Evolutionary conservation across 2,329 filamentous ascomycete species (phyloP).

Genomic region (Penicillium sp.): DNA sequence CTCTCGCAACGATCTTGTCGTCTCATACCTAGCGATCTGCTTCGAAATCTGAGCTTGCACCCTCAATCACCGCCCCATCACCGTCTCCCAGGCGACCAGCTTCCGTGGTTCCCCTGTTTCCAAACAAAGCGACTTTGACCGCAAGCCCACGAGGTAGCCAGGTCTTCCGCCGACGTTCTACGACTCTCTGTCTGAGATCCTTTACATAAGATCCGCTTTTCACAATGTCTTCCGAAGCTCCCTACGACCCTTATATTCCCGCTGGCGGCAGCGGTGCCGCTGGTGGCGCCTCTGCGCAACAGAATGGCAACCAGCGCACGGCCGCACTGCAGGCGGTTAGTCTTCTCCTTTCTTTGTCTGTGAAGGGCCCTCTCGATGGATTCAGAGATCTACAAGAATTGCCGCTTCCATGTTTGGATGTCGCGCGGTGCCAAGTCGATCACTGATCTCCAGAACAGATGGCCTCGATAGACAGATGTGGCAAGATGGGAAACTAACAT

Average conservation of each 20-base stretch:
- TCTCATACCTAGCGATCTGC: constrained; percentile 2
- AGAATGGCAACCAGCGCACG: constrained; percentile 66
- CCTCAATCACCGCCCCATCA: constrained; percentile 1
- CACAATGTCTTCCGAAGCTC: constrained; percentile 61
- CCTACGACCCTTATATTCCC: constrained; percentile 90
- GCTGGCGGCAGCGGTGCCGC: constrained; percentile 60
- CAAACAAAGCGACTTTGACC: constrained; percentile 28
- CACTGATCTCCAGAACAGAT: neutral
- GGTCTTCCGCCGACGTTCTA: constrained; percentile 11
- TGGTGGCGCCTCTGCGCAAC: constrained; percentile 54
- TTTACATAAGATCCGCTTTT: constrained; percentile 15
- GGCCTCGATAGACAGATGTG: constrained; percentile 3
- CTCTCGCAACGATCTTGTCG: constrained; percentile 1
- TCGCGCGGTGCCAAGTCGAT: constrained; percentile 3
- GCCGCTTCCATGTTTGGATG: neutral
- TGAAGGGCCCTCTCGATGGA: neutral
- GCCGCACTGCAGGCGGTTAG: constrained; percentile 84
- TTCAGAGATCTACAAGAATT: neutral
- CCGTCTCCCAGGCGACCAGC: constrained; percentile 4
- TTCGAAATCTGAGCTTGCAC: neutral
- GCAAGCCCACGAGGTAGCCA: constrained; percentile 16
- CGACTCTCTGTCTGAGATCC: constrained; percentile 21
- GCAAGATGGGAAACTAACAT: constrained; percentile 26
- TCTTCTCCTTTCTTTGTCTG: constrained; percentile 37
- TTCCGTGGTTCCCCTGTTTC: constrained; percentile 17